Base-by-base conservation (phyloP, 306 rosid species). In the Vigna radiata region DNA sequence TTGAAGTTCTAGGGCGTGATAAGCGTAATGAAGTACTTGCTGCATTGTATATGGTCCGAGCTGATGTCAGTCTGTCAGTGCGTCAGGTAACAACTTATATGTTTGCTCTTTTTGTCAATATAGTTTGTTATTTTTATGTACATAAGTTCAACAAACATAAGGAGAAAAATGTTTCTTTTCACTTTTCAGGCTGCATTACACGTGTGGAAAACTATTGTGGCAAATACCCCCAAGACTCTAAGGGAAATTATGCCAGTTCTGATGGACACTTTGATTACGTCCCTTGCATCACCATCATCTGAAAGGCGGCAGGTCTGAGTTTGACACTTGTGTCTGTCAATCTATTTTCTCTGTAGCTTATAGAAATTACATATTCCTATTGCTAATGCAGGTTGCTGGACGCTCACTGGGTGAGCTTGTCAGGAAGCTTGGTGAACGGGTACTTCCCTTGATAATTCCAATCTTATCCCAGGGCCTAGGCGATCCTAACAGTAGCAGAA, bases 171-270 rank as follows among this genome's bases (percentile, higher is more conserved):
- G 65, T 25, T 23, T 48, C 48, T 72, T 58, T 69, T 82, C 67
- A 6, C 43, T 31, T 33, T 58, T 58, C 85, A 92, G 99, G 99
- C 99, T 83, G 99, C 99, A 4, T 84, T 95, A 72, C 99, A 95
- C 54, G 99, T 95, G 72, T 95, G 99, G 99, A 95, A 95, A 82
- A 95, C 99, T 79, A 92, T 95, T 41, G 99, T 95, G 73, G 97
- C 96, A 44, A 95, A 95, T 77, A 95, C 97, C 74, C 99, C 97
- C 6, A 95, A 92, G 87, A 95, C 99, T 81, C 90, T 92, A 11
- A 88, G 87, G 87, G 97, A 95, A 84, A 95, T 95, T 60, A 92
- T 95, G 97, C 96, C 99, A 55, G 92, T 95, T 77, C 81, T 95
- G 64, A 95, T 95, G 97, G 92, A 95, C 82, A 95, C 99, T 73